These are phyloP conservation scores for Sporothrix dimorphospora DNA, from an alignment of 2,329 filamentous ascomycete species.

Conservation along the genomic window DNA sequence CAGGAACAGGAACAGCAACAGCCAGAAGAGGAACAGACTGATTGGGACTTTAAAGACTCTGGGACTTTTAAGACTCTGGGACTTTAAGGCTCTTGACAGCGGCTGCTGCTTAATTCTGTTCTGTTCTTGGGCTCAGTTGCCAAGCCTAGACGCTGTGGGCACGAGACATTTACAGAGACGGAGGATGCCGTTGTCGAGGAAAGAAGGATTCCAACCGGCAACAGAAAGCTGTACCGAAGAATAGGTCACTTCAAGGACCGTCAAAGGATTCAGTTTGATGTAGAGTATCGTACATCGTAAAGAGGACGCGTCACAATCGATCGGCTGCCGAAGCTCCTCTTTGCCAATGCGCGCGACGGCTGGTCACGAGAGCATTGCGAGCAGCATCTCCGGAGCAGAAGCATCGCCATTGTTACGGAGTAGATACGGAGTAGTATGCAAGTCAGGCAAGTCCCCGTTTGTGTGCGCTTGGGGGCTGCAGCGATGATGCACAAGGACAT, in stretches of 20 bases:
- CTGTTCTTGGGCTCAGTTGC: background rate
- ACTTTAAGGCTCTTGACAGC: too few species aligned
- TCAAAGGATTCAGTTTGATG: background rate
- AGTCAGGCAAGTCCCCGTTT: background rate
- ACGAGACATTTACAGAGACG: background rate
- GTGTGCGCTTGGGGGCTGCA: background rate
- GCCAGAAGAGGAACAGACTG: background rate
- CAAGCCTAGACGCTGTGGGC: background rate
- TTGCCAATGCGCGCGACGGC: conserved; percentile 8
- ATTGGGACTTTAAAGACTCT: too few species aligned
- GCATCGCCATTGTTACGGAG: background rate
- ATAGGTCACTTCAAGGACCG: background rate
- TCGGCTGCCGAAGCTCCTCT: background rate
- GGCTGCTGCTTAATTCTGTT: too few species aligned
- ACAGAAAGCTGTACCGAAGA: background rate
- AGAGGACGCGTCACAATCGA: background rate
- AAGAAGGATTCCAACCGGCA: background rate
- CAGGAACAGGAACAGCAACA: background rate
- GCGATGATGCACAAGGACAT: background rate
- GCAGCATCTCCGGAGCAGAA: background rate
- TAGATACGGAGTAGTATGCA: background rate
- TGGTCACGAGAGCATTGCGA: conserved; percentile 12
- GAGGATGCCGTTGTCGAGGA: background rate
- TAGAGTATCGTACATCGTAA: background rate
- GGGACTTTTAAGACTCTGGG: too few species aligned